Evolutionary conservation across 345 rosid genomes (phyloP).

Genomic region (Salix exigua): DNA sequence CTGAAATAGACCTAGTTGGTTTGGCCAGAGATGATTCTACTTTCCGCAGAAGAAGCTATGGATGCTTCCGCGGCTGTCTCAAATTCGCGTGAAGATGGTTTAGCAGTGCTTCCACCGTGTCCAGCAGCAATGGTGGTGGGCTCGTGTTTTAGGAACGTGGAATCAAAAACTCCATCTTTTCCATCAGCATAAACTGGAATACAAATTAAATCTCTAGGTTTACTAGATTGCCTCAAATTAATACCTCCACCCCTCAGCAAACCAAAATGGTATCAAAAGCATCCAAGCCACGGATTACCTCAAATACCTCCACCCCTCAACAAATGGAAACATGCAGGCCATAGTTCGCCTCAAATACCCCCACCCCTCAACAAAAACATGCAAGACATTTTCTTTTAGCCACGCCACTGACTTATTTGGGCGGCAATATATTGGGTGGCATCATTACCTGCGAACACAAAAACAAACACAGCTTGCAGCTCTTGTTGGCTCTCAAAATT

Average conservation of each 20-base stretch:
- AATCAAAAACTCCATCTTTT: slow-evolving; percentile 16
- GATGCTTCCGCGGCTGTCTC: slow-evolving; percentile 13
- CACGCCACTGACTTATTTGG: too few relatives aligned
- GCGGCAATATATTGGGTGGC: too few relatives aligned
- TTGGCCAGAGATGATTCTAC: slow-evolving; percentile 19
- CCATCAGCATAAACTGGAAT: slow-evolving; percentile 38
- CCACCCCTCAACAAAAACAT: too few relatives aligned
- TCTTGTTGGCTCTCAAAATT: not conserved
- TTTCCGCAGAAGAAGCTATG: slow-evolving; percentile 20
- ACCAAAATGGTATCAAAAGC: too few relatives aligned
- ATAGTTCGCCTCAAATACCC: too few relatives aligned
- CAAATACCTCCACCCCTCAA: too few relatives aligned
- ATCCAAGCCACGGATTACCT: too few relatives aligned
- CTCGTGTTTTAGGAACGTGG: slow-evolving; percentile 21
- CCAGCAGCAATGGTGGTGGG: slow-evolving; percentile 11
- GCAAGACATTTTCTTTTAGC: too few relatives aligned
- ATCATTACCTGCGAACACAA: too few relatives aligned
- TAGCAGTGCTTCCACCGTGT: slow-evolving; percentile 24
- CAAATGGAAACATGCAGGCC: too few relatives aligned
- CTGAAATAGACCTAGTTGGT: slow-evolving; percentile 25
- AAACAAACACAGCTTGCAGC: not conserved
- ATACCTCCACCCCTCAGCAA: too few relatives aligned
- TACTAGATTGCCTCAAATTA: too few relatives aligned
- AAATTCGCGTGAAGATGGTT: not conserved
- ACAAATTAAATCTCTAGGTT: not conserved